Percentiles rank a stretch among this genome's conserved stretches.
These are phyloP conservation scores for Fragaria nilgerrensis DNA, from an alignment of 306 rosid species.

Conservation along the genomic window DNA sequence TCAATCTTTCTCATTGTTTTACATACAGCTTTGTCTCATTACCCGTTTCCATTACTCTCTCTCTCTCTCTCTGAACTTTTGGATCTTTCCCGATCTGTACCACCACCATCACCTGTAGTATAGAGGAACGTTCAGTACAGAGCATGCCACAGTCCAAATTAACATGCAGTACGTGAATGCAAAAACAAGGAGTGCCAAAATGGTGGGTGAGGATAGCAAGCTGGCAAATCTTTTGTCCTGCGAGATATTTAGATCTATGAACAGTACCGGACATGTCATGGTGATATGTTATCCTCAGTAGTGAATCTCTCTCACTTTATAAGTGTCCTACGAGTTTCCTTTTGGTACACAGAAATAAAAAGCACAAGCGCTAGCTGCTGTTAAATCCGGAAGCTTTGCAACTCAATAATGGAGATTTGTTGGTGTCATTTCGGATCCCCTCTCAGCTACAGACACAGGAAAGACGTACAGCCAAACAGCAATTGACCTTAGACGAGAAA, in stretches of 20 bases:
- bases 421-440: slow-evolving; percentile 23
- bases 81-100: slow-evolving; percentile 1
- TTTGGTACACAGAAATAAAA: not conserved
- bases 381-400: slow-evolving; percentile 7
- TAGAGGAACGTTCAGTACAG: not conserved
- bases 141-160: not conserved
- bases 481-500: not conserved
- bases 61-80: not conserved
- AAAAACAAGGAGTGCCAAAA: not conserved
- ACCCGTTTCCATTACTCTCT: not conserved
- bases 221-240: not conserved
- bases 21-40: slow-evolving; percentile 1
- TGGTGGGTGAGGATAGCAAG: not conserved
- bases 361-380: not conserved
- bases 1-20: not conserved
- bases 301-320: not conserved
- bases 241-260: not conserved
- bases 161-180: not conserved
- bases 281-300: not conserved
- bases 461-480: not conserved
- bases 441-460: not conserved
- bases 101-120: not conserved
- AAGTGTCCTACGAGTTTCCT: not conserved
- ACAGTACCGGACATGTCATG: not conserved
- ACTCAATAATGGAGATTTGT: slow-evolving; percentile 17